Evolutionary conservation across 2,329 filamentous ascomycete species (phyloP), one percentile per base, ranked within the genome.

Genomic region (Colletotrichum echinochloae): DNA sequence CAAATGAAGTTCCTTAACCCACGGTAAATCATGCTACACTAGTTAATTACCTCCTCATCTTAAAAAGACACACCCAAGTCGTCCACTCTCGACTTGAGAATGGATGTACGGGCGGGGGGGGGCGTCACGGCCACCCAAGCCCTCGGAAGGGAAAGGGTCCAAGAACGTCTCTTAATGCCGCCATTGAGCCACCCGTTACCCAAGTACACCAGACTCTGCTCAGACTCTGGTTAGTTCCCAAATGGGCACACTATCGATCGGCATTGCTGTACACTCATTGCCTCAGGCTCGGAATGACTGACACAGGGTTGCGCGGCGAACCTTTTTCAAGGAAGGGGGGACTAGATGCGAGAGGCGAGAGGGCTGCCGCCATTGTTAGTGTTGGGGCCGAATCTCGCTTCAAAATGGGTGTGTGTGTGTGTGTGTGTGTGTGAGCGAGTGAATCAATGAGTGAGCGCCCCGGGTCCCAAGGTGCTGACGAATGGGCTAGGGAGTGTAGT

Each of bases 71-170:
- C 18, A 35, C 35, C 52, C 33, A 39, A 60, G 57, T 55, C 62
- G 37, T n/a, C 46, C 54, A 23, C 54, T 39, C 54, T 26, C 54
- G 33, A 23, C 33, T 20, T 23, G n/a, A 56, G 39, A 51, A 26
- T 30, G n/a, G 39, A 46, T 46, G n/a, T n/a, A 41, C 37, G 14
- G 65, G 51, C 26, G 59, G 54, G 61, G 46, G 46, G 49, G 54
- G 46, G 55, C 26, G 62, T 54, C 66, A 60, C 54, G 55, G 46
- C 54, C 55, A 61, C 60, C 66, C 66, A 60, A 65, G 48, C 54
- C 30, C 35, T 65, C 61, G 55, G 66, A 65, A 69, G 61, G 54
- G 52, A 37, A 37, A 60, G 66, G 66, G 66, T 69, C 66, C 48
- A 68, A 41, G 60, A 33, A 67, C 51, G 60, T 30, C 23, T n/a